These are phyloP conservation scores for Euphorbia tirucalli DNA, from an alignment of 345 rosid genomes.

Conservation along the genomic window DNA sequence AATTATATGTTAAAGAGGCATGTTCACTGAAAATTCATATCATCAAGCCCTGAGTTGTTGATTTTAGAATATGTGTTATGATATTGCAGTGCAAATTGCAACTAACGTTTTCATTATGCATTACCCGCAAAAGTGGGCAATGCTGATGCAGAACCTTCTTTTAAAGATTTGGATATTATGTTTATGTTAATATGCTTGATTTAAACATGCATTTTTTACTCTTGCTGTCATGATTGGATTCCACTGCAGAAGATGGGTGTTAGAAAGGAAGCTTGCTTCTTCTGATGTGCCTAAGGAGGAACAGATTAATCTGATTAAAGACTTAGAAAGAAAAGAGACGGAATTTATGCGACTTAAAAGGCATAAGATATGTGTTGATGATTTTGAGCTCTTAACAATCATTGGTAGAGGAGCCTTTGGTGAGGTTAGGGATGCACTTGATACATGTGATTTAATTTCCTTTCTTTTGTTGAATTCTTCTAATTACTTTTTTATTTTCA, in stretches of 20 bases:
- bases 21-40: not conserved
- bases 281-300: constrained; percentile 91
- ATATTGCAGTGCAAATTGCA: constrained; percentile 3
- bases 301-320: constrained; percentile 82
- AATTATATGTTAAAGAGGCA: not conserved
- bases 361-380: constrained; percentile 86
- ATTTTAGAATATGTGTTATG: no score
- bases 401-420: constrained; percentile 94
- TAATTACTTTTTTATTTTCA: constrained; percentile 2
- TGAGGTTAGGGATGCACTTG: constrained; percentile 57
- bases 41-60: not conserved
- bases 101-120: constrained; percentile 9
- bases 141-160: constrained; percentile 6
- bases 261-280: constrained; percentile 83
- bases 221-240: constrained; percentile 22
- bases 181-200: constrained; percentile 1
- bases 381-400: constrained; percentile 88
- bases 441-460: not conserved
- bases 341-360: constrained; percentile 94
- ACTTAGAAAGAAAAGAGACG: constrained; percentile 91
- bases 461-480: constrained; percentile 3
- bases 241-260: constrained; percentile 76
- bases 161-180: constrained; percentile 1
- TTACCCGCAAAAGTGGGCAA: constrained; percentile 1
- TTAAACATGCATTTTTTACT: constrained; percentile 12